Evolutionary conservation across 208 protist species (phyloP).

Genomic region (Acanthamoeba lenticulata): DNA sequence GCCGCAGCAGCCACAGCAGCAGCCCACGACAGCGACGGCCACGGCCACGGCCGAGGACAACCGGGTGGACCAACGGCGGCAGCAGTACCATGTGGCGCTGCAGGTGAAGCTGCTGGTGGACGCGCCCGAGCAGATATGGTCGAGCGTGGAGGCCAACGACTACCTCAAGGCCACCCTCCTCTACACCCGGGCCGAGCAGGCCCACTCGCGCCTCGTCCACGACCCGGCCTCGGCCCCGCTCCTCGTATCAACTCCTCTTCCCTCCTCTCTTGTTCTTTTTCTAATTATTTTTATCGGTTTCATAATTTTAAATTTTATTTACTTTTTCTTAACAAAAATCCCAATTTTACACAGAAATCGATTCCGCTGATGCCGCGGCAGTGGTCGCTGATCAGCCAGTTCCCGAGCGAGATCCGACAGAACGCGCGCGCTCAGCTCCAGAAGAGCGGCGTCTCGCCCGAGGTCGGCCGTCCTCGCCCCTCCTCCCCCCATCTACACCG

Average conservation of each 20-base stretch:
- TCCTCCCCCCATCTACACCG: no score
- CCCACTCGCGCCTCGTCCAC: background rate
- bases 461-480: no score
- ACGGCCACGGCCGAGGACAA: no score
- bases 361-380: conserved; percentile 20
- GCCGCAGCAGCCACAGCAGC: background rate
- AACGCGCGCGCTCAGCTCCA: background rate
- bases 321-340: no score
- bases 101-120: background rate
- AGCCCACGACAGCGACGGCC: background rate
- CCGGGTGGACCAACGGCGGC: no score
- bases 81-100: background rate
- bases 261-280: no score
- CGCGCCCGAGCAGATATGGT: conserved; percentile 28
- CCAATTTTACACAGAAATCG: background rate
- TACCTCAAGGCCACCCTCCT: conserved; percentile 7
- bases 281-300: background rate
- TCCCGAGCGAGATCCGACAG: conserved; percentile 6
- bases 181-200: background rate
- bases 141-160: conserved; percentile 13
- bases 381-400: conserved; percentile 28
- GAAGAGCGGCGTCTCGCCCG: background rate
- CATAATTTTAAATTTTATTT: no score
- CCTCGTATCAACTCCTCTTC: no score
- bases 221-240: background rate